Evolutionary conservation across 2,329 filamentous ascomycete species (phyloP).

Genomic region (Cladosporium sp.): DNA sequence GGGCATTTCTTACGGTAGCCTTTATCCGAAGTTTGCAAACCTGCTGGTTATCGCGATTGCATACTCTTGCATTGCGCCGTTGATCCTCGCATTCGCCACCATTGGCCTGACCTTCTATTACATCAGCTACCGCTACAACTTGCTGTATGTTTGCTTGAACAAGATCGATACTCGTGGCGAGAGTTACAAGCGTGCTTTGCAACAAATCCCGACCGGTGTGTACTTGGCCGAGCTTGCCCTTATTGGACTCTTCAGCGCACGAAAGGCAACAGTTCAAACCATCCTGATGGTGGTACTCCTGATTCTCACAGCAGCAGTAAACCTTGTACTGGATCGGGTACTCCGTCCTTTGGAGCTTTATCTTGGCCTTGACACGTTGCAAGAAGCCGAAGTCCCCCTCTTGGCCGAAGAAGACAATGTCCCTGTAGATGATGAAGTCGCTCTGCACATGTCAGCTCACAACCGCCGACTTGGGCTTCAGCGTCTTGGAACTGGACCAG

Average conservation of each 20-base stretch:
- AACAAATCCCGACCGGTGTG: slow-evolving; percentile 44
- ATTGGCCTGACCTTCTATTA: slow-evolving; percentile 43
- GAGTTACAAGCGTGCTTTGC: slow-evolving; percentile 42
- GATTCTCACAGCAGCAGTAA: slow-evolving; percentile 30
- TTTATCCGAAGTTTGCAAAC: slow-evolving; percentile 45
- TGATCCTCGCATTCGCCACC: slow-evolving; percentile 43
- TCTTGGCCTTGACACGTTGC: slow-evolving; percentile 29
- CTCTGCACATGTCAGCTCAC: slow-evolving; percentile 28
- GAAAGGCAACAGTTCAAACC: slow-evolving; percentile 38
- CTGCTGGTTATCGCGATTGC: slow-evolving; percentile 40
- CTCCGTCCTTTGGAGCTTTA: slow-evolving; percentile 29
- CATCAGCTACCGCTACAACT: slow-evolving; percentile 45
- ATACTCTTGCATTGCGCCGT: slow-evolving; percentile 46
- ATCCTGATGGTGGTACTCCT: slow-evolving; percentile 40
- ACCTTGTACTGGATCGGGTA: slow-evolving; percentile 27
- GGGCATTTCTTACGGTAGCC: slow-evolving; percentile 41
- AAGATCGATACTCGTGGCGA: slow-evolving; percentile 45
- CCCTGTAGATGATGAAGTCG: slow-evolving; percentile 24
- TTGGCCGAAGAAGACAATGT: slow-evolving; percentile 27
- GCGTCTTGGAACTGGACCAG: slow-evolving; percentile 13
- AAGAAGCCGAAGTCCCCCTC: slow-evolving; percentile 26
- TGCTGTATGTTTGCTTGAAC: slow-evolving; percentile 44
- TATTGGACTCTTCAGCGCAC: slow-evolving; percentile 41
- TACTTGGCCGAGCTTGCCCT: slow-evolving; percentile 46
- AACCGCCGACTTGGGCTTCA: slow-evolving; percentile 26